Evolutionary conservation across 805 yeast genomes (phyloP).

Genomic region (Ascoidea asiatica): DNA sequence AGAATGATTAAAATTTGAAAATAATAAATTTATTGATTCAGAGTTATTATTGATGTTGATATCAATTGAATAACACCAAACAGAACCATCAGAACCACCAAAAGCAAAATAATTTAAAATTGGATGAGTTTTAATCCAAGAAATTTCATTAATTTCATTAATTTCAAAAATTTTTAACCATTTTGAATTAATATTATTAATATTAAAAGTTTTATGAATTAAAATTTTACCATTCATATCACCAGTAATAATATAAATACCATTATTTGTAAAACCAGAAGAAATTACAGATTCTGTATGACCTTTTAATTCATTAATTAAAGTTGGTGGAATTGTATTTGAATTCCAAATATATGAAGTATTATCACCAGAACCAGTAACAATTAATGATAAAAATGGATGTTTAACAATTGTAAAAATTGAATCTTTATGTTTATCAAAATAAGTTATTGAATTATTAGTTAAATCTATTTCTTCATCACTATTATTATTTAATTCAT

Average conservation of each 20-base stretch:
- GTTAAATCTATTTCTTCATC: conserved; percentile 28
- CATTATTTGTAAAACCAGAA: conserved; percentile 76
- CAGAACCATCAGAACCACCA: conserved; percentile 87
- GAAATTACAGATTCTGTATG: conserved; percentile 82
- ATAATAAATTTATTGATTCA: conserved; percentile 50
- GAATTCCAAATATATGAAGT: conserved; percentile 87
- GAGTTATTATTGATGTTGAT: conserved; percentile 25
- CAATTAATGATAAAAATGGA: conserved; percentile 70
- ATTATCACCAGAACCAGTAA: conserved; percentile 95
- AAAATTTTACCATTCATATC: conserved; percentile 89
- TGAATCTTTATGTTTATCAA: conserved; percentile 84
- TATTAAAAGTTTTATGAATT: conserved; percentile 55
- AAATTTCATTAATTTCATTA: conserved; percentile 83
- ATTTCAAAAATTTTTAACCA: conserved; percentile 63
- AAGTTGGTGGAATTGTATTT: conserved; percentile 70
- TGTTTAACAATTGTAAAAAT: conserved; percentile 43
- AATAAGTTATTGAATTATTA: conserved; percentile 50
- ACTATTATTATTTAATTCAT: conserved; percentile 14
- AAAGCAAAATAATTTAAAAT: conserved; percentile 71
- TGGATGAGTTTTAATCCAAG: conserved; percentile 77
- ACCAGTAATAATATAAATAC: conserved; percentile 70
- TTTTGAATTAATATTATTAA: conserved; percentile 59
- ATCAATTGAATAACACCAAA: conserved; percentile 73
- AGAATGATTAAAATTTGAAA: conserved; percentile 74
- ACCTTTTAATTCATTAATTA: conserved; percentile 63